Base-by-base conservation (phyloP, 1,139 yeast genomes). In the Scheffersomyces lignicola region DNA sequence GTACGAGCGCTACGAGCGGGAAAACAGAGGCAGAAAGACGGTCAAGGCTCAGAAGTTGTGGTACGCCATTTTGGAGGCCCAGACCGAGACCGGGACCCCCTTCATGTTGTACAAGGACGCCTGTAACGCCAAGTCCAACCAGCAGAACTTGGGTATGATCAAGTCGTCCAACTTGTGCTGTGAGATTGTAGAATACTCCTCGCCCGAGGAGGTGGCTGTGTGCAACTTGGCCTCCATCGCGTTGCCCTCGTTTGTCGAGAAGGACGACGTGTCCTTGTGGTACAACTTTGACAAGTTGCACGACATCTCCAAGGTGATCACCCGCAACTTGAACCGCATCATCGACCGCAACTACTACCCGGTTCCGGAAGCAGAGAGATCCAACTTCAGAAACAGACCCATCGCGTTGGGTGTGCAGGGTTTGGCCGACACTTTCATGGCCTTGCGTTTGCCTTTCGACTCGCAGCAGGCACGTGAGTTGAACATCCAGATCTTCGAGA, bases 1-100 rank as follows among this genome's bases (percentile, higher is more conserved):
- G 35, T 87, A 85, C 60, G 80, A 78, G 49, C 69, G 66, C 50
- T 87, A 87, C 55, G 96, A 84, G 65, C 55, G 62, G 33, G 83
- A 81, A 59, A 84, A 83, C 35, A 76, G 80, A 49, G 94, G 89
- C 44, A 73, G 78, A 61, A 71, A 74, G 54, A 78, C 83, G 25
- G 69, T 87, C 52, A 83, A 82, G 60, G 96, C 96, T 27, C 95
- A 87, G 64, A 86, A 84, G 63, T 73, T 87, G 42, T 87, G 96
- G 96, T 81, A 83, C 48, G 80, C 89, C 37, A 86, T 87, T 46
- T 69, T 87, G 45, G 95, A 87, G 57, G 83, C 95, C 32, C 96
- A 87, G 67, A 85, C 92, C 36, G 96, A 87, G 69, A 87, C 96
- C 23, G 96, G 96, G 56, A 84, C 88, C 52, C 96, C 96, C 34